Conservation (phyloP, 2,329 filamentous ascomycete species). For the Talaromyces atroroseus region DNA sequence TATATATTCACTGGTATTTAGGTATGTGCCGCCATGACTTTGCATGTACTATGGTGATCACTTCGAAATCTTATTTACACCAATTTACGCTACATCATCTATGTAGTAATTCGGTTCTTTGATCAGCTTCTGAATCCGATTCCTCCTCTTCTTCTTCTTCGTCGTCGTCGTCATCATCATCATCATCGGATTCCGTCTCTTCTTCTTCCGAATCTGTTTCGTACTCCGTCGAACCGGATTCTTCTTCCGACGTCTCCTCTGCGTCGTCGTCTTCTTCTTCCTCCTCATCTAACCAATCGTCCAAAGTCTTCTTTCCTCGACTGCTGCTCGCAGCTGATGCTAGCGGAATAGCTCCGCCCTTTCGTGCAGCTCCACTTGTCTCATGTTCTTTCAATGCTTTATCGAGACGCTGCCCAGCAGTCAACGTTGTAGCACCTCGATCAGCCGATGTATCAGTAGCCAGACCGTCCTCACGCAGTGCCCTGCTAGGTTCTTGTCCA, state of each 20-base stretch:
- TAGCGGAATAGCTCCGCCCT: constrained; percentile 17
- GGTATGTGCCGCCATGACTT: too few relatives aligned
- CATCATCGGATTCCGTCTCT: constrained; percentile 32
- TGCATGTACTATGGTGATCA: neutral
- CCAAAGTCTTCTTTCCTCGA: constrained; percentile 61
- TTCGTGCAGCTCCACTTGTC: constrained; percentile 20
- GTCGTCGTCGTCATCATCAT: constrained; percentile 32
- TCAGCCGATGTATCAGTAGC: constrained; percentile 23
- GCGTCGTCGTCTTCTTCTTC: constrained; percentile 50
- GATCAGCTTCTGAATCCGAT: constrained; percentile 28
- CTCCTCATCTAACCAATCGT: constrained; percentile 76
- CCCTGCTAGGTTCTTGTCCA: constrained; percentile 72
- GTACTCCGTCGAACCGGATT: constrained; percentile 40
- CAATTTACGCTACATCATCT: constrained; percentile 17
- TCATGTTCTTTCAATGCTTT: constrained; percentile 40
- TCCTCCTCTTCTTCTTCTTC: constrained; percentile 33
- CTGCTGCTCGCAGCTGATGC: constrained; percentile 43
- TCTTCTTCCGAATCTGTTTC: constrained; percentile 40
- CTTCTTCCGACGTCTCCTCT: constrained; percentile 47
- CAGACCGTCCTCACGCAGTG: constrained; percentile 59
- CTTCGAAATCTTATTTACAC: neutral
- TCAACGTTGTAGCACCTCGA: constrained; percentile 21
- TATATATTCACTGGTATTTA: too few relatives aligned
- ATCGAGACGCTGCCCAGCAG: constrained; percentile 41
- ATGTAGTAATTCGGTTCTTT: constrained; percentile 28